These are phyloP conservation scores for Saccharomyces hybrid DNA, from an alignment of 1,139 yeast species.

Conservation along the genomic window DNA sequence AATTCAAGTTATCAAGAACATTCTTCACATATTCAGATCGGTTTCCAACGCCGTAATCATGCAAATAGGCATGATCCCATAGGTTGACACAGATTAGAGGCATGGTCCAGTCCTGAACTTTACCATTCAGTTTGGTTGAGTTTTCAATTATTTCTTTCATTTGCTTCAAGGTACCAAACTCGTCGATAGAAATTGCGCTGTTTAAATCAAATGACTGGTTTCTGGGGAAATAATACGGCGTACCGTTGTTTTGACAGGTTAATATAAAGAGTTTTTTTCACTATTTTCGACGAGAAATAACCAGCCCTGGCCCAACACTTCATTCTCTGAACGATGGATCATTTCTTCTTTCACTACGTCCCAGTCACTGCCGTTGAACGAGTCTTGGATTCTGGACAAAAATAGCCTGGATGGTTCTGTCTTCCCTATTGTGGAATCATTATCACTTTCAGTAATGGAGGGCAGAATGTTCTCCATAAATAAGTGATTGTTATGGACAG, in stretches of 20 bases:
- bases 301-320: constrained; percentile 69
- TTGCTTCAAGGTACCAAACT: constrained; percentile 42
- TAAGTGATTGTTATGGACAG: constrained; percentile 86
- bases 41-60: constrained; percentile 78
- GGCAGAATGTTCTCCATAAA: constrained; percentile 61
- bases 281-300: constrained; percentile 72
- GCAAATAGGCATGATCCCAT: constrained; percentile 82
- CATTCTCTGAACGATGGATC: constrained; percentile 39
- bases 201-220: constrained; percentile 72
- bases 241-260: constrained; percentile 75
- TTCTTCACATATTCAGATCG: constrained; percentile 65
- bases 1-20: constrained; percentile 73
- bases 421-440: constrained; percentile 15
- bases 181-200: constrained; percentile 47
- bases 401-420: constrained; percentile 46
- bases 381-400: constrained; percentile 18
- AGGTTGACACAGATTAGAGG: constrained; percentile 74
- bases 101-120: constrained; percentile 58
- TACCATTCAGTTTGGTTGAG: constrained; percentile 18
- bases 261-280: constrained; percentile 54
- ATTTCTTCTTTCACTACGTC: constrained; percentile 35
- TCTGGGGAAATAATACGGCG: constrained; percentile 77
- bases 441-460: constrained; percentile 1
- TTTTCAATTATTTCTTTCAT: constrained; percentile 40
- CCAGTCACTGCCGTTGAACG: constrained; percentile 23